Evolutionary conservation across 345 rosid genomes (phyloP).

Genomic region (Stellera chamaejasme): DNA sequence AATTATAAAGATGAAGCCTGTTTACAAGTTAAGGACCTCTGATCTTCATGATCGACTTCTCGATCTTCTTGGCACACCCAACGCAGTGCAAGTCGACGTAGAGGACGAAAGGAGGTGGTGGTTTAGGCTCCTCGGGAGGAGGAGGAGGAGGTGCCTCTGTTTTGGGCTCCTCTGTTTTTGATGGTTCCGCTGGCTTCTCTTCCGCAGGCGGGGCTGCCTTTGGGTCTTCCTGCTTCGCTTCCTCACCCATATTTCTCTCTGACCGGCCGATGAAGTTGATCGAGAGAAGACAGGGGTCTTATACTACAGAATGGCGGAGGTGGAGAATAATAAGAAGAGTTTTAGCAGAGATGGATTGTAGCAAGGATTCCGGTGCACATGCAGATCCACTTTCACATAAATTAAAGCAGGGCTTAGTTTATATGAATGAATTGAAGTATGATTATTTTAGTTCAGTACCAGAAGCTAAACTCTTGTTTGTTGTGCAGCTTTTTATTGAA

Average conservation of each 20-base stretch:
- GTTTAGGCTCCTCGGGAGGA: slow-evolving; percentile 30
- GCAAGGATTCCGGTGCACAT: slow-evolving; percentile 42
- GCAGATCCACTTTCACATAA: slow-evolving; percentile 25
- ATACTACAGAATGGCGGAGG: background rate
- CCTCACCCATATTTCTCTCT: slow-evolving; percentile 54
- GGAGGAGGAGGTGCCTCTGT: slow-evolving; percentile 25
- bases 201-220: slow-evolving; percentile 34
- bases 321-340: background rate
- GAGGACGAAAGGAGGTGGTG: slow-evolving; percentile 63
- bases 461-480: slow-evolving; percentile 8
- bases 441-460: too few species aligned
- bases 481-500: slow-evolving; percentile 7
- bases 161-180: slow-evolving; percentile 22
- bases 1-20: background rate
- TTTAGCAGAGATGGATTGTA: slow-evolving; percentile 22
- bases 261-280: slow-evolving; percentile 6
- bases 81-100: slow-evolving; percentile 84
- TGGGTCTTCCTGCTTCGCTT: slow-evolving; percentile 42
- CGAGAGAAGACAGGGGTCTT: background rate
- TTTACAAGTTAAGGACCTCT: slow-evolving; percentile 36
- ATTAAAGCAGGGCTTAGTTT: too few species aligned
- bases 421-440: background rate
- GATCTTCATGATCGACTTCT: slow-evolving; percentile 63
- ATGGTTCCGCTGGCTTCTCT: slow-evolving; percentile 28
- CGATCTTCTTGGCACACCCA: slow-evolving; percentile 90